phyloP scores from a whole-genome alignment of 805 yeast genomes.

The Millerago galiae region DNA sequence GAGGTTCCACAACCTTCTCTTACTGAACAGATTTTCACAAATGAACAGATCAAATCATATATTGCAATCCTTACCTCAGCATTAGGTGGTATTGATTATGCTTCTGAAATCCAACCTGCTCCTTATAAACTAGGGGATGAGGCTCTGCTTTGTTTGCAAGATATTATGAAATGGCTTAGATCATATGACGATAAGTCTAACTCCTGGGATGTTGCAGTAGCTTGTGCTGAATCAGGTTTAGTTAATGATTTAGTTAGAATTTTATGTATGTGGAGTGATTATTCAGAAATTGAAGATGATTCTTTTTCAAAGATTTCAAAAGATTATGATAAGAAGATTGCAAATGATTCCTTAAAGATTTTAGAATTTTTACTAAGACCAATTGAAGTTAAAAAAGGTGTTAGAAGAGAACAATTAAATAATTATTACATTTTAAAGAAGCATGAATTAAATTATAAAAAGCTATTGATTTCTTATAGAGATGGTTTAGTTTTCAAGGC shows the following conservation, averaged over 20 bases:
- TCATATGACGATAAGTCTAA: conserved; percentile 70
- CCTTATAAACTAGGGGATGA: conserved; percentile 83
- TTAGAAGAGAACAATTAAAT: conserved; percentile 46
- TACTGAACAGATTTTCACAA: neutral
- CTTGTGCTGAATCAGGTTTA: conserved; percentile 75
- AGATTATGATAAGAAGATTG: conserved; percentile 48
- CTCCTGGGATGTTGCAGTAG: conserved; percentile 77
- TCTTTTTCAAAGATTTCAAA: conserved; percentile 26
- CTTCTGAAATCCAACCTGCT: conserved; percentile 37
- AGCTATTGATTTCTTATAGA: conserved; percentile 49
- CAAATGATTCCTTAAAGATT: conserved; percentile 69
- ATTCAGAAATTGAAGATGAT: conserved; percentile 21
- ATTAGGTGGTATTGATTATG: conserved; percentile 80
- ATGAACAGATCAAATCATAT: conserved; percentile 45
- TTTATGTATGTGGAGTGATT: conserved; percentile 62
- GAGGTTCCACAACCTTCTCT: neutral
- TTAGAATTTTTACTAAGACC: conserved; percentile 88
- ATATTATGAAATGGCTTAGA: conserved; percentile 81
- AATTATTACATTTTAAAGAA: conserved; percentile 55
- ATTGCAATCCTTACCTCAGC: conserved; percentile 81
- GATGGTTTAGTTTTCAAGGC: conserved; percentile 64
- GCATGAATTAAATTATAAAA: conserved; percentile 68
- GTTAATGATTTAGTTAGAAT: conserved; percentile 75
- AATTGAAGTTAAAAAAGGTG: conserved; percentile 46
- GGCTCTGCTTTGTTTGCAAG: conserved; percentile 66